These are phyloP conservation scores for Tubosaeta sp. DNA, from an alignment of 768 basidiomycete species.

Conservation along the genomic window DNA sequence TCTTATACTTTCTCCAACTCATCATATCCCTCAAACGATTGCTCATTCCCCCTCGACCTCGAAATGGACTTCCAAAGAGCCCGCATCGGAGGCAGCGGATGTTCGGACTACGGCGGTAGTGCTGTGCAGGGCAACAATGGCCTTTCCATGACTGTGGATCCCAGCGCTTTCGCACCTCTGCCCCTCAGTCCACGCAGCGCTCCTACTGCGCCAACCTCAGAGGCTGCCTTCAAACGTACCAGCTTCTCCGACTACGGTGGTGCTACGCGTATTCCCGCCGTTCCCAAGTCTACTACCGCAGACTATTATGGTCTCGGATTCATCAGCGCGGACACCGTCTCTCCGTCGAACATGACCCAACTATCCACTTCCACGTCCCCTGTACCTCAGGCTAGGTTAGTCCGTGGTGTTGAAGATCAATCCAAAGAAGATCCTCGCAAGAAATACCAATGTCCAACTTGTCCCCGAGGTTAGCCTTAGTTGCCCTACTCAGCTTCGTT, in stretches of 20 bases:
- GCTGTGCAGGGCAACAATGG: conserved; percentile 35
- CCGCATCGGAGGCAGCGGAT: conserved; percentile 44
- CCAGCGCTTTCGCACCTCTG: conserved; percentile 53
- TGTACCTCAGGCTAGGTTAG: conserved; percentile 34
- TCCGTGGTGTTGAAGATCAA: conserved; percentile 39
- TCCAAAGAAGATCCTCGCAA: conserved; percentile 63
- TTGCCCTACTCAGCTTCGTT: neutral
- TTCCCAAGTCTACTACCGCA: conserved; percentile 47
- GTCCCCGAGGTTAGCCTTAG: conserved; percentile 57
- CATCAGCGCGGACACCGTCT: conserved; percentile 39
- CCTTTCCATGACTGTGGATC: conserved; percentile 43
- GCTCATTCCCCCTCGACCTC: conserved; percentile 60
- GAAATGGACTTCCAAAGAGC: conserved; percentile 71
- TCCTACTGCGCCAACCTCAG: conserved; percentile 32
- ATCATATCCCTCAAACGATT: conserved; percentile 45
- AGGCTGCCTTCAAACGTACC: conserved; percentile 36
- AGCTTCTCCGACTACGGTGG: conserved; percentile 69
- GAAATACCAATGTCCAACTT: conserved; percentile 72
- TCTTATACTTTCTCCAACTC: conserved; percentile 63
- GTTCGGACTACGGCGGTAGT: conserved; percentile 50
- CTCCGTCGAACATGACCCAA: conserved; percentile 52
- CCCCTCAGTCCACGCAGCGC: conserved; percentile 57
- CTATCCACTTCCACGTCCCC: conserved; percentile 43
- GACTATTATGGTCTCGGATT: conserved; percentile 42
- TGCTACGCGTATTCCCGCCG: conserved; percentile 42